Conservation (phyloP, 2,329 filamentous ascomycete genomes). For the Monilinia polystroma region DNA sequence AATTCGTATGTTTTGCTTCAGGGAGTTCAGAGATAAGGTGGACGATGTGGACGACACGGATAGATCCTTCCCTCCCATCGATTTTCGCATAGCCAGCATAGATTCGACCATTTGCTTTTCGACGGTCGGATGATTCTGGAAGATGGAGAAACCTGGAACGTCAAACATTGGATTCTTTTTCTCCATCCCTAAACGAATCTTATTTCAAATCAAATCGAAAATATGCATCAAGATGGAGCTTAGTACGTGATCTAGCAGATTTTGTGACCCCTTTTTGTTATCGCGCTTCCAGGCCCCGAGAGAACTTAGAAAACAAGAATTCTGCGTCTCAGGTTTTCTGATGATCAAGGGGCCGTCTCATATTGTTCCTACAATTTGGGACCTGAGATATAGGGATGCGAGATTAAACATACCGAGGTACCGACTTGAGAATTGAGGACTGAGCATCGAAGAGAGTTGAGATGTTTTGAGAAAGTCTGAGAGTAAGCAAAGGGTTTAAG, state of each 20-base stretch:
- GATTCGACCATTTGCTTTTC: neutral
- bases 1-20: neutral
- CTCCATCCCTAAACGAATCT: neutral
- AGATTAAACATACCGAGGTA: neutral
- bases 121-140: neutral
- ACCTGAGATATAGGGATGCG: no score
- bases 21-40: neutral
- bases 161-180: neutral
- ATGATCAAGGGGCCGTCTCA: neutral
- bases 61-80: neutral
- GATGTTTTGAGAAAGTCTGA: constrained; percentile 2
- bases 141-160: neutral
- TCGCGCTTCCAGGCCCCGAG: neutral
- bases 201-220: neutral
- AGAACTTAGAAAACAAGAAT: neutral
- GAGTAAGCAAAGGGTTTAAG: neutral
- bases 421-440: neutral
- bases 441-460: no score
- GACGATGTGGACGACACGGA: neutral
- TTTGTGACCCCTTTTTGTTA: no score
- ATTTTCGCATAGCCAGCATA: neutral
- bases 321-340: neutral
- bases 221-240: neutral
- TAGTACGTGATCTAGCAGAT: neutral
- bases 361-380: neutral